Conservation (phyloP, 2,329 filamentous ascomycete genomes). For the Rhynchosporium graminicola region DNA sequence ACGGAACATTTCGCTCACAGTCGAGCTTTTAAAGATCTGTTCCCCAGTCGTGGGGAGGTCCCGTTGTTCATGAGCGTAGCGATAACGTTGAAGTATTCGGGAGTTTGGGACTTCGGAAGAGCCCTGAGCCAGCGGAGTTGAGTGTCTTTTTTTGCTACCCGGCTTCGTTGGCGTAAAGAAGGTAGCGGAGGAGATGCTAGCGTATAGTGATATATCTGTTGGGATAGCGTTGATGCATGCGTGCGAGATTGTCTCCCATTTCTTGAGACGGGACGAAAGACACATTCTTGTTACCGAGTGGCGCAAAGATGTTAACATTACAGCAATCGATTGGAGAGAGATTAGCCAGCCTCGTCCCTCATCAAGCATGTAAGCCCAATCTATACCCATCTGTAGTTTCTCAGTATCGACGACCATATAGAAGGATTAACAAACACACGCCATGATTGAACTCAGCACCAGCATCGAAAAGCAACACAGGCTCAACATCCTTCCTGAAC, state of each 20-base stretch:
- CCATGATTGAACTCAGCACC: slow-evolving; percentile 64
- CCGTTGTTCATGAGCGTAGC: slow-evolving; percentile 65
- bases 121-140: slow-evolving; percentile 62
- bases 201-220: slow-evolving; percentile 42
- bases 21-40: slow-evolving; percentile 55
- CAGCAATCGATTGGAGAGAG: slow-evolving; percentile 55
- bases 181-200: slow-evolving; percentile 26
- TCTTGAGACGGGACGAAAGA: slow-evolving; percentile 41
- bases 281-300: slow-evolving; percentile 42
- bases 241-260: slow-evolving; percentile 56
- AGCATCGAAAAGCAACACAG: slow-evolving; percentile 59
- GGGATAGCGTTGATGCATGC: slow-evolving; percentile 53
- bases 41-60: slow-evolving; percentile 56
- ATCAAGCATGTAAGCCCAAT: slow-evolving; percentile 55
- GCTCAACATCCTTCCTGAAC: slow-evolving; percentile 30
- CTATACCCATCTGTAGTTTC: slow-evolving; percentile 47
- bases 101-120: slow-evolving; percentile 54
- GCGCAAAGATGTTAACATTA: slow-evolving; percentile 49
- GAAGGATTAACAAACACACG: slow-evolving; percentile 41
- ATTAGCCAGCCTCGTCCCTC: slow-evolving; percentile 47
- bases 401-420: background rate
- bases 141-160: slow-evolving; percentile 41
- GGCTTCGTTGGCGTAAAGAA: slow-evolving; percentile 21
- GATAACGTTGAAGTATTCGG: slow-evolving; percentile 63
- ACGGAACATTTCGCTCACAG: slow-evolving; percentile 63